Conservation (phyloP, 164 flowering plant species). For the Brasenia schreberi region DNA sequence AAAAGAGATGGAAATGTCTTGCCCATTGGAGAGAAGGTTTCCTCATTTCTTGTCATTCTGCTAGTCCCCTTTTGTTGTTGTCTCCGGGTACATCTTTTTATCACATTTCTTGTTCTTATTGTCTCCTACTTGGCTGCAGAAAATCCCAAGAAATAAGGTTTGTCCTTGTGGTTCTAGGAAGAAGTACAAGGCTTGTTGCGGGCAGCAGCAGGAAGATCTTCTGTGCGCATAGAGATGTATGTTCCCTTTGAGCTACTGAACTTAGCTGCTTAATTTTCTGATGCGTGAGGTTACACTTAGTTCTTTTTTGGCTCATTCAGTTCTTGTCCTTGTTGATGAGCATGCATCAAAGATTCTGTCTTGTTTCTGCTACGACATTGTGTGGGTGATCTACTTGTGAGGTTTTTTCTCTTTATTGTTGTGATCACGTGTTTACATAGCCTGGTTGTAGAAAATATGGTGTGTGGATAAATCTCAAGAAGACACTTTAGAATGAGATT, state of each 20-base stretch:
- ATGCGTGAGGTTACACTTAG: neutral
- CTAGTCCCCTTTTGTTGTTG: neutral
- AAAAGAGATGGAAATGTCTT: neutral
- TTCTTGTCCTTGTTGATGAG: neutral
- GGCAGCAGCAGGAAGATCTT: slow-evolving; percentile 29
- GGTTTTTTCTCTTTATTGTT: no score
- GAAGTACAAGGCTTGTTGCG: slow-evolving; percentile 85
- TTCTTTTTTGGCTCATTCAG: neutral
- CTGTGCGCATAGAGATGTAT: slow-evolving; percentile 37
- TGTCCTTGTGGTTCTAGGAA: slow-evolving; percentile 96
- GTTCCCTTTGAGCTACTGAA: slow-evolving; percentile 6
- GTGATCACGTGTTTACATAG: no score
- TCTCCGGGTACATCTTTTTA: neutral
- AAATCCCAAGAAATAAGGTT: slow-evolving; percentile 51
- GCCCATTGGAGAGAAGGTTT: neutral
- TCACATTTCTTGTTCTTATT: neutral
- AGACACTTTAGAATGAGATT: neutral
- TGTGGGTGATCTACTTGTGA: no score
- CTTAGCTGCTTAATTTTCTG: neutral
- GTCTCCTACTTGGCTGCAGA: slow-evolving; percentile 24
- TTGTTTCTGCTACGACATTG: neutral
- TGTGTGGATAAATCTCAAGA: neutral
- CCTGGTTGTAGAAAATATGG: neutral
- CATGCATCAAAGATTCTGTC: neutral
- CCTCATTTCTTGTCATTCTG: neutral